These are phyloP conservation scores for Pichia californica DNA, from an alignment of 805 yeast genomes.

Conservation along the genomic window DNA sequence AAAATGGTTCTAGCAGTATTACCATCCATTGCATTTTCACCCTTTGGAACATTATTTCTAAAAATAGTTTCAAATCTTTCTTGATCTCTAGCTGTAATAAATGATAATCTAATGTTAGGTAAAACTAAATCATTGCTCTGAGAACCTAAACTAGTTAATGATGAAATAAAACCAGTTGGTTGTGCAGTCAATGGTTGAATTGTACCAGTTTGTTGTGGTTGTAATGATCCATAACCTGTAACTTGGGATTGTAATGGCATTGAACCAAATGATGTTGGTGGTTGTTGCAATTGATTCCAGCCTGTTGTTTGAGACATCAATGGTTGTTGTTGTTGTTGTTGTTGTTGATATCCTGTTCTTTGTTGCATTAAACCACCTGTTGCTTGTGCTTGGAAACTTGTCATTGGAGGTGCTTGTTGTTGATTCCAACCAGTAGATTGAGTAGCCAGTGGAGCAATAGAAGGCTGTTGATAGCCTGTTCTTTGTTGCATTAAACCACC, in stretches of 20 bases:
- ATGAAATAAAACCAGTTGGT: conserved; percentile 41
- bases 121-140: conserved; percentile 52
- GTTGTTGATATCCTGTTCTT: conserved; percentile 38
- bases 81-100: conserved; percentile 81
- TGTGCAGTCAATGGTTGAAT: conserved; percentile 31
- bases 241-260: conserved; percentile 32
- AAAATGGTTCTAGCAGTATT: conserved; percentile 73
- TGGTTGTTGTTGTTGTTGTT: conserved; percentile 19
- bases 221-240: conserved; percentile 33
- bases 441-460: conserved; percentile 18
- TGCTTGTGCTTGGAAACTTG: conserved; percentile 17
- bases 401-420: conserved; percentile 11
- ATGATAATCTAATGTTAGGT: conserved; percentile 73
- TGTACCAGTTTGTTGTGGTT: conserved; percentile 11
- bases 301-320: conserved; percentile 35
- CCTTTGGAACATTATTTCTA: conserved; percentile 64
- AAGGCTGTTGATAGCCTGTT: conserved; percentile 14
- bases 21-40: conserved; percentile 65
- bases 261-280: conserved; percentile 33
- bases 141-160: conserved; percentile 14
- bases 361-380: conserved; percentile 34
- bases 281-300: conserved; percentile 25
- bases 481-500: conserved; percentile 9
- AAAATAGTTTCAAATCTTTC: conserved; percentile 79
- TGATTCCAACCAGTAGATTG: conserved; percentile 36